Evolutionary conservation across 179 eudicot species (phyloP).

Genomic region (Corrigiola litoralis): DNA sequence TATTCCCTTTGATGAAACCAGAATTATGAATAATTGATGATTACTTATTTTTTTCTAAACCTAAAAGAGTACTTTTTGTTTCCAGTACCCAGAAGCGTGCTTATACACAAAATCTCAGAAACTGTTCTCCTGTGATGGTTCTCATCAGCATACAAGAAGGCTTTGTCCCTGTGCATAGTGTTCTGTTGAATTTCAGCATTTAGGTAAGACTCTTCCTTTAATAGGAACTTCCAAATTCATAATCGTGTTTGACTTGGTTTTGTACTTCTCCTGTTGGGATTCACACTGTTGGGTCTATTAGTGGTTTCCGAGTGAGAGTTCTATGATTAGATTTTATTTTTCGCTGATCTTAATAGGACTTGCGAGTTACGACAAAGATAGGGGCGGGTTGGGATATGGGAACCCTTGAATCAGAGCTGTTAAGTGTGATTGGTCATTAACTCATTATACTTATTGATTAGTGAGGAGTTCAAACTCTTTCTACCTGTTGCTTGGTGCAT

Average conservation of each 20-base stretch:
- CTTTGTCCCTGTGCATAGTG: conserved; percentile 93
- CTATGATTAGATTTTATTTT: too few relatives aligned
- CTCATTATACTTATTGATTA: too few relatives aligned
- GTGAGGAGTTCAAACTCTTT: too few relatives aligned
- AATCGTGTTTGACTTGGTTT: neutral
- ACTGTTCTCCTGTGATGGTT: conserved; percentile 77
- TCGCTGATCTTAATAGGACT: too few relatives aligned
- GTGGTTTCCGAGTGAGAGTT: too few relatives aligned
- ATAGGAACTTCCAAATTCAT: neutral
- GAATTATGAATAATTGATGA: neutral
- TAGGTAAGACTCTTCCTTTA: conserved; percentile 15
- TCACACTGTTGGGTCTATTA: neutral
- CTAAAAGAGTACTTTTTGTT: neutral
- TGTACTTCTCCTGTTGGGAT: neutral
- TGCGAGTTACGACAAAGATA: too few relatives aligned
- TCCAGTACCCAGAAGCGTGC: conserved; percentile 94
- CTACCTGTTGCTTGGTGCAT: too few relatives aligned
- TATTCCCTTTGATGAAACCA: too few relatives aligned
- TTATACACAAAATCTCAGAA: conserved; percentile 62
- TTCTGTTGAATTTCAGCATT: neutral
- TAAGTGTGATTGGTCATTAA: too few relatives aligned
- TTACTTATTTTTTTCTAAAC: neutral
- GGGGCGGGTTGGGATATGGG: too few relatives aligned
- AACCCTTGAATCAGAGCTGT: too few relatives aligned
- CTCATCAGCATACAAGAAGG: conserved; percentile 79